Evolutionary conservation across 2,329 filamentous ascomycete species (phyloP), one percentile per base, ranked within the genome.

Genomic region (Ilyonectria destructans): DNA sequence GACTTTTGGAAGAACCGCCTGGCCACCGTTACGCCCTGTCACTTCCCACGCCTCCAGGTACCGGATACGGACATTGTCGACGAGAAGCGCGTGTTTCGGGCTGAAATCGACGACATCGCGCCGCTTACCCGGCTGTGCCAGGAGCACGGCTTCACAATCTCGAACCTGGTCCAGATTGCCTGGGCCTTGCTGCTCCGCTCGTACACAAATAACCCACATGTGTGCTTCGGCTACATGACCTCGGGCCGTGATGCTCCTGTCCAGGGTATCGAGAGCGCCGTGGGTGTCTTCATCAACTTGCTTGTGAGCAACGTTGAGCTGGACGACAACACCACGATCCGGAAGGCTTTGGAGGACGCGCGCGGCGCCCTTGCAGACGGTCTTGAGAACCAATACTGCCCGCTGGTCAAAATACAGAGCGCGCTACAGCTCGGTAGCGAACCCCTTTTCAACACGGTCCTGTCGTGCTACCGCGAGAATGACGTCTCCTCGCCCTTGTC

Each of bases 381-480:
- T 40, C 49, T 61, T 17, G 35, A 54, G 17, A 35, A 61, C 33
- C 58, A 61, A 26, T 61, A 61, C 35, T 61, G 58, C 58, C 17
- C 58, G 37, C 48, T 61, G 17, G 37, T 12, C 23, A 61, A 54
- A 12, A 54, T 61, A 19, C 58, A 61, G 17, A 43, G 58, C 12
- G 58, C 58, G 26, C 43, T 61, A 33, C 58, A 61, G 19, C 21
- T 61, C 12, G 58, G 58, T 8, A 40, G 48, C 35, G 58, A 61
- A 61, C 58, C 58, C 17, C 49, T 61, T 26, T 61, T 61, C 48
- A 61, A 61, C 58, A 61, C 58, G 15, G 58, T 61, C 7, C 33
- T 61, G 5, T 61, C 58, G 17, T 61, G 58, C 17, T 61, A 61
- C 35, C 58, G 58, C 23, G 58, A 61, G n/a, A 31, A 54, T 43